Evolutionary conservation across 1,284 basidiomycete species (phyloP).

Genomic region (Vanrija sp.): DNA sequence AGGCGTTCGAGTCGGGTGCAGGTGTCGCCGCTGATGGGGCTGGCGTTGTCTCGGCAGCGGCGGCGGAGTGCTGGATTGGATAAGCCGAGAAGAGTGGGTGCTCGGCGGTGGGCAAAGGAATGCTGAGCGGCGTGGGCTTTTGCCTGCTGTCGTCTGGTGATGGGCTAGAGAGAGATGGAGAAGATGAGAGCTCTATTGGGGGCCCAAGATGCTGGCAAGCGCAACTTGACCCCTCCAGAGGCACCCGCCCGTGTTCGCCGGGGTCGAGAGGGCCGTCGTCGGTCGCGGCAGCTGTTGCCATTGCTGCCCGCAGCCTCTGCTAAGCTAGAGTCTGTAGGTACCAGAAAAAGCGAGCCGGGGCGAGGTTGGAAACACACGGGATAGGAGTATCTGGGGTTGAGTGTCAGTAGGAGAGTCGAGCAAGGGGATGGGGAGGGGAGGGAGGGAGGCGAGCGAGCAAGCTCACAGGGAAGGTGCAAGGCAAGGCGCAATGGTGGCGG

Average conservation of each 20-base stretch:
- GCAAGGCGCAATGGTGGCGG: background rate
- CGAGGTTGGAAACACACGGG: too few species aligned
- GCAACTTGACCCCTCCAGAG: too few species aligned
- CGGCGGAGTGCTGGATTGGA: conserved; percentile 15
- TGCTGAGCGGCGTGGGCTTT: conserved; percentile 6
- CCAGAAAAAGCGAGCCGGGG: too few species aligned
- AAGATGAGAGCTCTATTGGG: too few species aligned
- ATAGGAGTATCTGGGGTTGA: background rate
- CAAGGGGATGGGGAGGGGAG: background rate
- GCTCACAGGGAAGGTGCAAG: background rate
- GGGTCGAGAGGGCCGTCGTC: too few species aligned
- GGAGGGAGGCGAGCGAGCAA: background rate
- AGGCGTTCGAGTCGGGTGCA: too few species aligned
- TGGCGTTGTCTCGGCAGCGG: conserved; percentile 1
- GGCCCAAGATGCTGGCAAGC: too few species aligned
- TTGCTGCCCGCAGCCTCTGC: too few species aligned
- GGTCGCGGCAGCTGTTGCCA: too few species aligned
- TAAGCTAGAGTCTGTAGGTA: too few species aligned
- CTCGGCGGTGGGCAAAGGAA: conserved; percentile 28
- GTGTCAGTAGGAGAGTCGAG: background rate
- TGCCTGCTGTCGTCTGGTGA: background rate
- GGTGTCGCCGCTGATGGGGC: background rate
- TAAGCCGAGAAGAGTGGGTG: conserved; percentile 39
- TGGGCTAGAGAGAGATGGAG: background rate
- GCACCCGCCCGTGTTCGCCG: too few species aligned